Evolutionary conservation across 2,329 filamentous ascomycete genomes (phyloP).

Genomic region (Colletotrichum sp.): DNA sequence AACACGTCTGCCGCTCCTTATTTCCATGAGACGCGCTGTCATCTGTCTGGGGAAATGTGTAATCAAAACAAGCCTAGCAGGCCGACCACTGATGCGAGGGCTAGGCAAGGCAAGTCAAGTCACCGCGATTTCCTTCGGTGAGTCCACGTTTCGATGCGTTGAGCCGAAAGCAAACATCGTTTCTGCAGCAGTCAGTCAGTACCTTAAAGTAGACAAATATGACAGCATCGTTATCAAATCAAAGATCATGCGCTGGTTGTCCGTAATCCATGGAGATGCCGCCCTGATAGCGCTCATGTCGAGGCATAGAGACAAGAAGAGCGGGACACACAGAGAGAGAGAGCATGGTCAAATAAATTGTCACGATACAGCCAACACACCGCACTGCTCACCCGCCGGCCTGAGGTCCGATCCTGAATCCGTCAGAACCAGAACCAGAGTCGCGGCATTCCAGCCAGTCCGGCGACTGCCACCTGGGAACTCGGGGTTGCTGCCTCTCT

Average conservation of each 20-base stretch:
- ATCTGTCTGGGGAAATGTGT: neutral
- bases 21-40: neutral
- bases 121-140: neutral
- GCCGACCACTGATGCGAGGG: neutral
- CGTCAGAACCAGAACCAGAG: neutral
- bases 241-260: neutral
- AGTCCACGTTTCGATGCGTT: neutral
- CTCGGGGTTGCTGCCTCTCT: neutral
- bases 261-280: neutral
- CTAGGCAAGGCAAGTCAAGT: neutral
- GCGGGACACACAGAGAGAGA: neutral
- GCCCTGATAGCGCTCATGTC: neutral
- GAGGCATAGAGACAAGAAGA: neutral
- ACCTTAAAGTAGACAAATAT: neutral
- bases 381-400: constrained; percentile 8
- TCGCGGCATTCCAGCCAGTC: neutral
- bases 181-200: neutral
- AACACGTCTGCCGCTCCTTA: neutral
- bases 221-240: neutral
- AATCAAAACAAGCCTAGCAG: neutral
- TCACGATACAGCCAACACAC: neutral
- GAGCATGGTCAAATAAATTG: neutral
- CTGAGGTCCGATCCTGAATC: constrained; percentile 2
- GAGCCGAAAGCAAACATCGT: neutral
- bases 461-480: neutral